A percentile compares a stretch with the other conserved stretches of the same genome.
Conservation (phyloP, 1,284 basidiomycete genomes). For the Xerocomus nothofagi region DNA sequence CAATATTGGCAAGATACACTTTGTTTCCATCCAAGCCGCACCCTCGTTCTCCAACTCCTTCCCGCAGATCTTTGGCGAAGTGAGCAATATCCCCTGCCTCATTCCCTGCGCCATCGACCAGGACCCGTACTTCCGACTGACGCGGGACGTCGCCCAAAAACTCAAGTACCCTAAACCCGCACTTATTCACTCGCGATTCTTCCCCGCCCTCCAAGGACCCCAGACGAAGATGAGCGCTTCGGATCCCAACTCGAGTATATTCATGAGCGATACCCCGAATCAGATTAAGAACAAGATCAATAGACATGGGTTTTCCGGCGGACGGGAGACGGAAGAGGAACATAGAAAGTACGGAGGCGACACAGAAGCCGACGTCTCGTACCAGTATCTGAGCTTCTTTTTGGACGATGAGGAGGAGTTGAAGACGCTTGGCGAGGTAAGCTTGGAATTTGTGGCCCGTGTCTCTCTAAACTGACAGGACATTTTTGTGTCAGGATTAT, state of each 20-base stretch:
- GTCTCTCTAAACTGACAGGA: neutral
- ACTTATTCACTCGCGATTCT: constrained; percentile 95
- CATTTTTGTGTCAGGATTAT: constrained; percentile 66
- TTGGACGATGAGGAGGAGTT: constrained; percentile 92
- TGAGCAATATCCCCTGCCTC: constrained; percentile 84
- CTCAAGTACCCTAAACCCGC: constrained; percentile 96
- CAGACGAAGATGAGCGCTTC: constrained; percentile 99
- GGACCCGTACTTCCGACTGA: constrained; percentile 95
- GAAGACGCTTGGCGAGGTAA: constrained; percentile 71
- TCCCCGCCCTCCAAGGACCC: constrained; percentile 96
- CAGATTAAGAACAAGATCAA: constrained; percentile 99
- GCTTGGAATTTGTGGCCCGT: constrained; percentile 20
- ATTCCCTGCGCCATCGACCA: constrained; percentile 99
- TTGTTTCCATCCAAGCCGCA: constrained; percentile 95
- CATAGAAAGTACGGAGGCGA: constrained; percentile 88
- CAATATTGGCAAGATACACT: constrained; percentile 98
- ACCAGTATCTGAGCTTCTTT: constrained; percentile 97
- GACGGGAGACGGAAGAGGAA: constrained; percentile 91
- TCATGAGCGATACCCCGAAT: constrained; percentile 90
- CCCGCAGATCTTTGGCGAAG: constrained; percentile 93
- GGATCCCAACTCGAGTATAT: constrained; percentile 88
- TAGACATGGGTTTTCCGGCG: constrained; percentile 88
- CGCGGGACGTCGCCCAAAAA: constrained; percentile 90
- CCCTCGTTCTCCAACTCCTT: constrained; percentile 99
- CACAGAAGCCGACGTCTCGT: constrained; percentile 94